A percentile compares a stretch with the other conserved stretches of the same genome.
Evolutionary conservation across 2,329 filamentous ascomycete species (phyloP).

Genomic region (Trichoderma arundinaceum): DNA sequence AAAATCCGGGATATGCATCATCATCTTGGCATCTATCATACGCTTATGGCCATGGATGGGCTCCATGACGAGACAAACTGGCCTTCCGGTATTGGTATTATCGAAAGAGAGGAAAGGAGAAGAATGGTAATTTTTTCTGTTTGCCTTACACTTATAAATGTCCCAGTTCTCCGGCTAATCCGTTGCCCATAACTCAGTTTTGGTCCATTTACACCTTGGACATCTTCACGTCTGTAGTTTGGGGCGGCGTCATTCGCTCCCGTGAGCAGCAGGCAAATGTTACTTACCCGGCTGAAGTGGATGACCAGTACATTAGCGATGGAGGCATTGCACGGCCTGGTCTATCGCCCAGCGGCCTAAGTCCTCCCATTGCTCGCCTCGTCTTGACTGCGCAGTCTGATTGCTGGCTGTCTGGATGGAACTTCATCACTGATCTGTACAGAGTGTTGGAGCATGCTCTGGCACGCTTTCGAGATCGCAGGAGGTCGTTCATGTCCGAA

Average conservation of each 20-base stretch:
- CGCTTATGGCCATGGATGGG: constrained; percentile 53
- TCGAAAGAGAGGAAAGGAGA: constrained; percentile 55
- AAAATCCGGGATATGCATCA: constrained; percentile 56
- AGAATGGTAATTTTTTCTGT: constrained; percentile 46
- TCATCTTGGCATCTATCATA: constrained; percentile 57
- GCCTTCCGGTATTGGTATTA: constrained; percentile 51
- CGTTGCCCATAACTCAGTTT: constrained; percentile 42
- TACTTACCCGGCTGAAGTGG: constrained; percentile 38
- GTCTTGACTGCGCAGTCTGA: constrained; percentile 31
- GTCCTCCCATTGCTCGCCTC: constrained; percentile 22
- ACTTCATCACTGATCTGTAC: constrained; percentile 63
- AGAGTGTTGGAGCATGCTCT: constrained; percentile 59
- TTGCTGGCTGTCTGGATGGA: constrained; percentile 62
- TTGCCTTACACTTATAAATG: neutral
- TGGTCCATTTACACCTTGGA: constrained; percentile 65
- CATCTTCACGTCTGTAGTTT: constrained; percentile 59
- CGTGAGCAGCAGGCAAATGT: constrained; percentile 38
- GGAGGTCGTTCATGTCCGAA: constrained; percentile 34
- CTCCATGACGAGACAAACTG: constrained; percentile 61
- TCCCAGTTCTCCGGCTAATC: neutral
- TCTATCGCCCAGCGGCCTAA: constrained; percentile 22
- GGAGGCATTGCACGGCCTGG: constrained; percentile 12
- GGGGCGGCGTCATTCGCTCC: constrained; percentile 43
- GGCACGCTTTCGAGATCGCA: constrained; percentile 37
- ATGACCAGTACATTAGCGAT: constrained; percentile 52